Percentiles rank a stretch among this genome's conserved stretches.
phyloP scores from a whole-genome alignment of 768 basidiomycete species.

The Amanita fuliginea region DNA sequence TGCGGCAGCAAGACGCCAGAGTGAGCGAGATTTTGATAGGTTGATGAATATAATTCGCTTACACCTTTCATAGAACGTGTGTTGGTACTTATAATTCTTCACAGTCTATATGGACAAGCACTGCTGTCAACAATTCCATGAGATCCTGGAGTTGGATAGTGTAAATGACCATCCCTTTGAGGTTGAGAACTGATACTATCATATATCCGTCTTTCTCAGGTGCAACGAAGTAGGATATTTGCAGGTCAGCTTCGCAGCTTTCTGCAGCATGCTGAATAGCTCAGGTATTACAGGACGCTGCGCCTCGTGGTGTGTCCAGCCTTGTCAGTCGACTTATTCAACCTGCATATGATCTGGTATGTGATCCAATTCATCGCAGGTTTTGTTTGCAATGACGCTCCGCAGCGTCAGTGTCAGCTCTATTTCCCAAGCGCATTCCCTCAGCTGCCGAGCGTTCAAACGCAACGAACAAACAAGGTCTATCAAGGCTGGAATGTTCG shows the following conservation, averaged over 20 bases:
- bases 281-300: slow-evolving; percentile 23
- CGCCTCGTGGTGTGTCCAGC: slow-evolving; percentile 25
- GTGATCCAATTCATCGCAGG: slow-evolving; percentile 9
- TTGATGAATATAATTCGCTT: neutral
- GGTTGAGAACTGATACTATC: neutral
- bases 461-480: slow-evolving; percentile 28
- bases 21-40: slow-evolving; percentile 22
- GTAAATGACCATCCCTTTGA: slow-evolving; percentile 17
- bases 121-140: slow-evolving; percentile 36
- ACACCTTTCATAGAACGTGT: slow-evolving; percentile 20
- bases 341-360: slow-evolving; percentile 42
- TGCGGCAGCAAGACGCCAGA: slow-evolving; percentile 36
- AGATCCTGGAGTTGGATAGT: slow-evolving; percentile 71
- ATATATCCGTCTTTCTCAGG: slow-evolving; percentile 17
- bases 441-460: slow-evolving; percentile 31
- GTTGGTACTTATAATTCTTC: slow-evolving; percentile 32
- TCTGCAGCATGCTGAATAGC: neutral
- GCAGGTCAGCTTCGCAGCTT: slow-evolving; percentile 20
- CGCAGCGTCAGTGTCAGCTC: slow-evolving; percentile 53
- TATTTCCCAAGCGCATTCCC: slow-evolving; percentile 56
- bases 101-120: slow-evolving; percentile 39
- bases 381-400: neutral
- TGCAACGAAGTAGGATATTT: slow-evolving; percentile 63
- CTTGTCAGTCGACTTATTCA: slow-evolving; percentile 46
- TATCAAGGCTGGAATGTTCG: slow-evolving; percentile 58